Conservation (phyloP, 345 rosid genomes). For the Arabidopsis arenosa region DNA sequence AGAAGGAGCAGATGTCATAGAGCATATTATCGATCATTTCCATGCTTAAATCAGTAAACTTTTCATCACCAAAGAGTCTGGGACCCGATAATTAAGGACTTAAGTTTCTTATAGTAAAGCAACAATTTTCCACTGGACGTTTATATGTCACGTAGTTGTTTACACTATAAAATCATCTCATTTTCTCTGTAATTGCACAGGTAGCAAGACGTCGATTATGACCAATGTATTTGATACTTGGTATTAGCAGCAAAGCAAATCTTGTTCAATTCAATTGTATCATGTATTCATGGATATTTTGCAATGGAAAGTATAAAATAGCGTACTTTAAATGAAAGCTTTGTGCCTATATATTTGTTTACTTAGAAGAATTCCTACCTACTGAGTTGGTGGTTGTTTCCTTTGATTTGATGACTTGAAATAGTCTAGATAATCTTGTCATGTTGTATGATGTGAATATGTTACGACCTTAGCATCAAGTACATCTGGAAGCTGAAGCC, state of each 20-base stretch:
- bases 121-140: conserved; percentile 3
- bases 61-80: conserved; percentile 14
- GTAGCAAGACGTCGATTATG: conserved; percentile 19
- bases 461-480: conserved; percentile 25
- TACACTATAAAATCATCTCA: conserved; percentile 13
- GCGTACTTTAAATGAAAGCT: conserved; percentile 16
- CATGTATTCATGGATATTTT: conserved; percentile 37
- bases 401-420: conserved; percentile 27
- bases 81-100: conserved; percentile 1
- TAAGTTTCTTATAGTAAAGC: conserved; percentile 25
- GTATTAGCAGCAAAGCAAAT: not conserved
- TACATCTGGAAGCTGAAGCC: conserved; percentile 13
- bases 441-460: conserved; percentile 14
- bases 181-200: conserved; percentile 27
- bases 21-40: conserved; percentile 85
- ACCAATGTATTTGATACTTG: conserved; percentile 24
- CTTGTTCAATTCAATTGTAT: conserved; percentile 37
- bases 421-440: not conserved
- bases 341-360: conserved; percentile 31
- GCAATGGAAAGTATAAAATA: conserved; percentile 20
- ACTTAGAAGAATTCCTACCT: conserved; percentile 2
- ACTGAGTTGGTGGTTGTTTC: conserved; percentile 8
- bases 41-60: conserved; percentile 46
- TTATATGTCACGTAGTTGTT: conserved; percentile 13
- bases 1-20: conserved; percentile 92